Base-by-base conservation (phyloP, 202 grass and related monocot genomes). In the Setaria italica region DNA sequence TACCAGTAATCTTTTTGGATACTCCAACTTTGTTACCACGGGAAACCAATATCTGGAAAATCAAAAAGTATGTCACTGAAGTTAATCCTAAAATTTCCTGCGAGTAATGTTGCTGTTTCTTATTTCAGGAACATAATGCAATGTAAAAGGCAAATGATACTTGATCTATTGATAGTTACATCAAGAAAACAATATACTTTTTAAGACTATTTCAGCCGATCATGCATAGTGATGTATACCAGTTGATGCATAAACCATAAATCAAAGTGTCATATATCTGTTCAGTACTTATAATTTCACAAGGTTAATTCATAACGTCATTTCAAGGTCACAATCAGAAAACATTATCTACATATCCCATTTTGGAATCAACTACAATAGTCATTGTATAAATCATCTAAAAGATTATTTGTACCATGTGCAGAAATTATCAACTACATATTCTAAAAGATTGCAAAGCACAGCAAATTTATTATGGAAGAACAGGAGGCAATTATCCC, bases 1-100 rank as follows among this genome's bases (percentile, higher is more conserved):
- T 53, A 12, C 95, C 91, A 0, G 88, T 86, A 81, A 98, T 94
- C 85, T 95, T 98, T 66, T 87, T 90, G 37, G 95, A 98, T 58
- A 98, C 91, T 66, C 93, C 95, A 67, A 83, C 89, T 84, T 86
- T 92, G 76, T 90, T 85, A 66, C 84, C 90, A 20, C 90, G 87
- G 45, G 93, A 85, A 72, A 87, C 87, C 67, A 98, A 69, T 72
- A 98, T 93, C 95, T 92, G 85, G 46, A 90, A 71, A 78, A 77
- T 87, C 63, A 59, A 72, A 72, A 90, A 60, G 32, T 20, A 49
- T 42, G 47, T 68, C 17, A 8, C 16, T 73, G 58, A 76, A 76
- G 32, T 75, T 32, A 60, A 53, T 46, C 53, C 39, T 59, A 82
- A 59, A 58, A 58, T 34, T 47, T 72, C 12, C 33, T 34, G 67